Evolutionary conservation across 176 grass and related monocot species (phyloP).

Genomic region (Rhipidocladum racemiflorum): DNA sequence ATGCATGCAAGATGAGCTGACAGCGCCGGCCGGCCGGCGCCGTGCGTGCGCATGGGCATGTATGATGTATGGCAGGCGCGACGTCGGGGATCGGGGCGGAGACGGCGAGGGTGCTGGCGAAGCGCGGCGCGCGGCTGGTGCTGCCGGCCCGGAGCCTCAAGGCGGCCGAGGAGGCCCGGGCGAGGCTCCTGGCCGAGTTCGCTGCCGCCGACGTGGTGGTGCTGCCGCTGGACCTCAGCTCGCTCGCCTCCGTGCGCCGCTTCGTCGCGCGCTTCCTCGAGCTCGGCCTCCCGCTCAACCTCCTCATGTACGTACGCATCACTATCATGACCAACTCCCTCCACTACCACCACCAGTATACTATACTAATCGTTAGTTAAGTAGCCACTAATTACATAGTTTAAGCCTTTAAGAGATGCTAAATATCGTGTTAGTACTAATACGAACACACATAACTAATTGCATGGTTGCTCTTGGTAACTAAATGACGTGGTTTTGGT

Average conservation of each 20-base stretch:
- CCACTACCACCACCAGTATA: background rate
- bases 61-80: constrained; percentile 39
- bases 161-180: constrained; percentile 69
- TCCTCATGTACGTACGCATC: constrained; percentile 62
- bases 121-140: constrained; percentile 73
- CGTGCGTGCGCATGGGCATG: background rate
- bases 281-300: constrained; percentile 77
- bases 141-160: constrained; percentile 87
- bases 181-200: constrained; percentile 51
- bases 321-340: background rate
- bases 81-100: constrained; percentile 95
- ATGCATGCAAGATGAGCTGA: no score
- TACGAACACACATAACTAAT: background rate
- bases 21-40: no score
- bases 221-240: constrained; percentile 91
- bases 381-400: background rate
- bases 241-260: constrained; percentile 76
- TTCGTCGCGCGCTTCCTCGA: constrained; percentile 68
- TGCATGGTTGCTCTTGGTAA: background rate
- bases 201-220: constrained; percentile 56
- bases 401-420: background rate
- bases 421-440: background rate
- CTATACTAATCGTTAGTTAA: background rate
- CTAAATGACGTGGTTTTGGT: background rate
- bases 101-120: constrained; percentile 74